Evolutionary conservation across 345 rosid genomes (phyloP).

Genomic region (Syzygium jambos): DNA sequence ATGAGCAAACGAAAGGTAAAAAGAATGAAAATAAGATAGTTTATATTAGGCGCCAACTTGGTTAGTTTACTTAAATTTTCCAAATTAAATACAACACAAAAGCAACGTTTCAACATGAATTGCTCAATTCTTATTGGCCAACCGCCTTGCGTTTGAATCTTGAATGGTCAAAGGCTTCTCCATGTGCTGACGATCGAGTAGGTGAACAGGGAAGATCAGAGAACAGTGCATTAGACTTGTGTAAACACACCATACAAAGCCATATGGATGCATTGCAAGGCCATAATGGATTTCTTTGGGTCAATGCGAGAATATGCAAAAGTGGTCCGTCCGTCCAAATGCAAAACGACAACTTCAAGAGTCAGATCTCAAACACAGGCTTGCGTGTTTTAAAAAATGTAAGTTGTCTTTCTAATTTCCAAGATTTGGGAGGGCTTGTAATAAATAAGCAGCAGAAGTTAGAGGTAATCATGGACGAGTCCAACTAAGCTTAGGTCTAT

Average conservation of each 20-base stretch:
- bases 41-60: not conserved
- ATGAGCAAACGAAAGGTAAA: not conserved
- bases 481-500: not conserved
- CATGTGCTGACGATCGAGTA: not conserved
- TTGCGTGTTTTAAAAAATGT: not conserved
- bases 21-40: not conserved
- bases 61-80: not conserved
- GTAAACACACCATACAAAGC: not conserved
- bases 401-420: not conserved
- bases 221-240: not conserved
- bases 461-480: not conserved
- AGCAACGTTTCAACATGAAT: not conserved
- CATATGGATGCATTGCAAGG: not conserved
- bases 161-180: not conserved
- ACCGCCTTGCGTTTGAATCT: not conserved
- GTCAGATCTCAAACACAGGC: not conserved
- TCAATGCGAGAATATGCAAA: not conserved
- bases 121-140: not conserved
- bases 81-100: not conserved
- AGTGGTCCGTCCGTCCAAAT: not conserved
- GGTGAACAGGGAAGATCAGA: not conserved
- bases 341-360: not conserved
- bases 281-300: not conserved
- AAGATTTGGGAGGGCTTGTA: not conserved
- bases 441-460: not conserved